Conservation (phyloP, 495 filamentous ascomycete genomes). For the Daldinia childiae region DNA sequence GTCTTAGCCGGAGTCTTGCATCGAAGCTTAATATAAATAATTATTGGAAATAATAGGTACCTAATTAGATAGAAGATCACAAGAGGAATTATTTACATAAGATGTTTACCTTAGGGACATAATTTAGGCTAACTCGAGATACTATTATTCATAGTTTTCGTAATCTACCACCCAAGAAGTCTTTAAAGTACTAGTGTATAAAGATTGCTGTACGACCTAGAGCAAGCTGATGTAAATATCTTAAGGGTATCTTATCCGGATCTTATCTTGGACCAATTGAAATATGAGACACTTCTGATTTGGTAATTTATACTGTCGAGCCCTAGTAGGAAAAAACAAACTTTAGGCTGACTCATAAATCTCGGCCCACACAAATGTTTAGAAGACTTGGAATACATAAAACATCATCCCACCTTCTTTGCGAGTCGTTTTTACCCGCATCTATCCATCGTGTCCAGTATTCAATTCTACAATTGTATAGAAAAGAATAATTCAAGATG, state of each 20-base stretch:
- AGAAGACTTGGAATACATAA: neutral
- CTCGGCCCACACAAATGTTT: neutral
- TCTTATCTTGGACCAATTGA: constrained; percentile 5
- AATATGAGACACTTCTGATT: neutral
- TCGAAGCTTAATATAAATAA: neutral
- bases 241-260: neutral
- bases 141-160: constrained; percentile 1
- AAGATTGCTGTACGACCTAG: neutral
- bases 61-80: neutral
- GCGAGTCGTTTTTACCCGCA: neutral
- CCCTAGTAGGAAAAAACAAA: constrained; percentile 1
- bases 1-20: neutral
- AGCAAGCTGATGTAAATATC: neutral
- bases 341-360: constrained; percentile 7
- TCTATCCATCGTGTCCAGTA: neutral
- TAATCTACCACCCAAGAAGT: neutral
- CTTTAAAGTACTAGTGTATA: no score
- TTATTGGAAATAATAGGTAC: no score
- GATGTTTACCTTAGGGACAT: neutral
- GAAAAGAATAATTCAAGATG: constrained; percentile 25
- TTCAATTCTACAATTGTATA: neutral
- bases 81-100: constrained; percentile 7
- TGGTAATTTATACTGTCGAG: neutral
- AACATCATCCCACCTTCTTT: neutral
- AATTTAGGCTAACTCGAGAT: neutral